These are phyloP conservation scores for Polyplosphaeria fusca DNA, from an alignment of 495 filamentous ascomycete genomes.

Conservation along the genomic window DNA sequence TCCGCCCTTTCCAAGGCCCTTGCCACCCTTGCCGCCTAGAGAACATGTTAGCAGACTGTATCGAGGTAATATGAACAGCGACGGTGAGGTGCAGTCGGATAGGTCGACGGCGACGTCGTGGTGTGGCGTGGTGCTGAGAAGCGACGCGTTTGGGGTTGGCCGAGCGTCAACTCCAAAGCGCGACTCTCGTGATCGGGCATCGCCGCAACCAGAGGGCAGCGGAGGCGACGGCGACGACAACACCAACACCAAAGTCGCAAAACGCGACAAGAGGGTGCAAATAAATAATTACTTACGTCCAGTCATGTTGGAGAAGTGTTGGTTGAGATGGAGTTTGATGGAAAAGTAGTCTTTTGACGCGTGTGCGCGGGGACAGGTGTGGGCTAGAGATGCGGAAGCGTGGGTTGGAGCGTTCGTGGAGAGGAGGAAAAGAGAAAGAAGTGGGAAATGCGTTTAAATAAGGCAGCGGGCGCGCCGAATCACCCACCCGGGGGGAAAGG, in stretches of 20 bases:
- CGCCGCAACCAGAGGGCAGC: background rate
- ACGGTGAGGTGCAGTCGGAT: constrained; percentile 10
- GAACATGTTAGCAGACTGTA: constrained; percentile 35
- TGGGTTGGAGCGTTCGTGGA: no score
- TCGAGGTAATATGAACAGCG: constrained; percentile 15
- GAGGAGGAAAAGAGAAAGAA: constrained; percentile 13
- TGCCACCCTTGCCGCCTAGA: constrained; percentile 63
- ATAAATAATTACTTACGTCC: constrained; percentile 56
- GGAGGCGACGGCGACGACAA: constrained; percentile 12
- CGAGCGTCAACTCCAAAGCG: constrained; percentile 23
- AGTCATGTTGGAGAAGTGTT: constrained; percentile 56
- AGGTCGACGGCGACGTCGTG: constrained; percentile 4
- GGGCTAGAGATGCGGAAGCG: no score
- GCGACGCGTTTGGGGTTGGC: constrained; percentile 19
- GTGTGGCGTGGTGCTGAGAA: constrained; percentile 25
- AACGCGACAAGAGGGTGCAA: constrained; percentile 24
- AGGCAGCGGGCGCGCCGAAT: no score
- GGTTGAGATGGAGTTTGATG: constrained; percentile 12
- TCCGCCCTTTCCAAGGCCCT: constrained; percentile 82
- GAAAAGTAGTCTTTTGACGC: background rate
- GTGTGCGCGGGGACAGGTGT: no score
- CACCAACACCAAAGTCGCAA: constrained; percentile 42
- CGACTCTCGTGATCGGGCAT: constrained; percentile 10
- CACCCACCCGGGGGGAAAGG: no score
- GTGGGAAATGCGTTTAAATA: no score